Base-by-base conservation (phyloP, 352 stramenopile genomes). In the Phytophthora hybrid region DNA sequence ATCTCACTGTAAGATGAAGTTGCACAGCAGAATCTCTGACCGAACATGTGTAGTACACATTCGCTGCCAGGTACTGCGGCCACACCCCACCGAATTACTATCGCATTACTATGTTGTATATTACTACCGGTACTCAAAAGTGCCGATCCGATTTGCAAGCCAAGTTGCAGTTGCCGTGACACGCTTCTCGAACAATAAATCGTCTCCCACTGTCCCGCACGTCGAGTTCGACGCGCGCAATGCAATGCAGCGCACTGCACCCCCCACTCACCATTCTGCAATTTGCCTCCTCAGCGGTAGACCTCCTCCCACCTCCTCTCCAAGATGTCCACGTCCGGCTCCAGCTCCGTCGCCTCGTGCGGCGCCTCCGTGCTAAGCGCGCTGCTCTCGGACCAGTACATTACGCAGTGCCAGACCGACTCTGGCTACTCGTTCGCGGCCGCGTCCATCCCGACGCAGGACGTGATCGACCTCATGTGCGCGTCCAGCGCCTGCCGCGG, bases 381-480 rank as follows among this genome's bases (percentile, higher is more conserved):
- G 11, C 61, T 83, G 18, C 52, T 83, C 19, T 77, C 65, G 16
- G 47, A 83, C 73, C 49, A 72, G 34, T 68, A 79, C 73, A 64
- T 79, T 46, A 2, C 60, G 7, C 62, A 74, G 49, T 83, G 76
- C 73, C 49, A 61, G 1, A 68, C 57, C 11, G 73, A 83, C 62
- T 83, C 76, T 26, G 76, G 76, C 58, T 83, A 83, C 62, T 19
- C 23, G 41, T 83, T 83, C 64, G 65, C 73, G 54, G 39, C 41
- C 9, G 76, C 69, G 6, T 59, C 39, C n/a, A 59, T 79, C 57
- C 77, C 77, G 8, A 73, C 69, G 13, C 41, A 69, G 44, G 58
- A 73, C 5, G 54, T 75, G 26, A 75, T 77, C n/a, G 63, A 74
- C 23, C 60, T 63, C 41, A 81, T 83, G 77, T 83, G 73, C 56